Evolutionary conservation across 495 filamentous ascomycete species (phyloP), one percentile per base, ranked within the genome.

Genomic region (Thermothielavioides terrestris): DNA sequence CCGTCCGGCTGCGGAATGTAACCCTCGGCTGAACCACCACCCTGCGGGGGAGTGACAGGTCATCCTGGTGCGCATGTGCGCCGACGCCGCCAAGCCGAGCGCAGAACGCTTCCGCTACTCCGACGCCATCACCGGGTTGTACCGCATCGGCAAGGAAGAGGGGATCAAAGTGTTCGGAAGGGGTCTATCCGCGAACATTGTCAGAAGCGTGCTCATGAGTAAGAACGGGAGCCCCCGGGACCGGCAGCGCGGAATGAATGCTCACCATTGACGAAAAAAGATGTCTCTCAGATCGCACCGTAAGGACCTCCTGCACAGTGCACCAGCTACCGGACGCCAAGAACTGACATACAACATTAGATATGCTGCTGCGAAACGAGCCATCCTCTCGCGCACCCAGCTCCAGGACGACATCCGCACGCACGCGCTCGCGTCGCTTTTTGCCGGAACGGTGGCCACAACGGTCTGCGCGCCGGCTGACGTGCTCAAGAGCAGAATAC

Each of bases 11-110:
- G n/a, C n/a, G n/a, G n/a, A n/a, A n/a, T n/a, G n/a, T n/a, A n/a
- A n/a, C n/a, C n/a, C n/a, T n/a, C n/a, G n/a, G n/a, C n/a, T n/a
- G n/a, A n/a, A n/a, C n/a, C n/a, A n/a, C n/a, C n/a, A n/a, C n/a
- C n/a, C n/a, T n/a, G n/a, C 9, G 14, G 6, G 17, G 5, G 9
- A 40, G 17, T 25, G 37, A 25, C 37, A 43, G 41, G 41, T 27
- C 39, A 82, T 85, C 5, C 76, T 89, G 31, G 82, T 89, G 23
- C 77, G 85, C 12, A 89, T 89, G 85, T 84, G 87, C 63, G 77
- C 77, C 32, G 85, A 89, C 58, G 85, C 84, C 3, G 74, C 87
- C 27, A 88, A 87, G 61, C 73, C 83, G 3, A 57, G 63, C 7
- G 80, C 73, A 36, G 64, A 77, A 34, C 77, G 81, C 18, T 70